Evolutionary conservation across 768 basidiomycete species (phyloP), one percentile per base, ranked within the genome.

Genomic region (Lepiota subincarnata): DNA sequence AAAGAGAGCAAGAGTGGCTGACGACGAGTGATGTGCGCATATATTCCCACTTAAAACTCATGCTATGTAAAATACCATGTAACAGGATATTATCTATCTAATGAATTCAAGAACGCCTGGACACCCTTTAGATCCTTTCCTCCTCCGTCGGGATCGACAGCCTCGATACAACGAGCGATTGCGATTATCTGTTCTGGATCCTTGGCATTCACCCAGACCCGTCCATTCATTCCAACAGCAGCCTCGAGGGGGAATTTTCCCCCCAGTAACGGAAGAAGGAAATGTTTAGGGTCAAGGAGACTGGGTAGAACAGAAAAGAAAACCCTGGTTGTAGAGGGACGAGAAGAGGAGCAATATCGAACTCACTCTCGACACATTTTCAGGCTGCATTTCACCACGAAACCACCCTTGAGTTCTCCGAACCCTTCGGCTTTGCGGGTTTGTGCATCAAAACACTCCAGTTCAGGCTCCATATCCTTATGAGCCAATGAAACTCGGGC

Each of bases 381-480:
- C 41, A 98, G 70, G 61, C 92, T 92, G 62, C 89, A 90, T 34
- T 81, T 77, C 7, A 89, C 75, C 56, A 97, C 64, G 61, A 96
- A 89, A 1, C 96, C 96, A 6, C 86, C 89, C 59, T 90, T 93
- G 35, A 99, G 77, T 60, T 95, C 94, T 1, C 97, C 97, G 60
- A 90, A 98, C 0, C 93, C 96, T 55, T 92, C 91, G 1, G 93
- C 74, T 69, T 97, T 98, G 58, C 83, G 86, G 20, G 91, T 92
- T 60, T 93, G 88, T 1, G 92, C 90, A 63, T 98, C 92, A 61
- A 97, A 92, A 66, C 97, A 99, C 65, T 97, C 93, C 7, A 99
- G 73, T 64, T 99, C 97, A 0, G 97, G 95, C 50, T 99, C 97
- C 90, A 98, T 95, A 67, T 98, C 95, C 63, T 93, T 90, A 64